These are phyloP conservation scores for Castanea mollissima DNA, from an alignment of 306 rosid genomes.

Conservation along the genomic window DNA sequence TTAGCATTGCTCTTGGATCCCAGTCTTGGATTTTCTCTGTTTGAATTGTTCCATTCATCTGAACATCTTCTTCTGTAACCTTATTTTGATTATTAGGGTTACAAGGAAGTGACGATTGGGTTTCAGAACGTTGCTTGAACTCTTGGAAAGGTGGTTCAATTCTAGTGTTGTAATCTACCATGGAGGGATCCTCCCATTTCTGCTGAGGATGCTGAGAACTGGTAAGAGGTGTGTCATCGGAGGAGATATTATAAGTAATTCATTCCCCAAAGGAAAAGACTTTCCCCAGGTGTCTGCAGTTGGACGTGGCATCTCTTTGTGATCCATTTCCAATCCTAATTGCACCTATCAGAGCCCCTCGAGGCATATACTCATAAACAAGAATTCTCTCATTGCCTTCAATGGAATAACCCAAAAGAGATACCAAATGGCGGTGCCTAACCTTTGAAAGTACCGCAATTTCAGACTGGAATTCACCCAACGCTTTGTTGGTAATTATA, in stretches of 20 bases:
- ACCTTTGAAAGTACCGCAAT: constrained; percentile 95
- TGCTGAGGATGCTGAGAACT: constrained; percentile 30
- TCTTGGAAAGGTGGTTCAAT: constrained; percentile 56
- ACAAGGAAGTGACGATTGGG: constrained; percentile 26
- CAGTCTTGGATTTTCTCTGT: constrained; percentile 57
- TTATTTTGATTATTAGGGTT: constrained; percentile 29
- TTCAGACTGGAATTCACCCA: constrained; percentile 94
- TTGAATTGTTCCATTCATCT: constrained; percentile 30
- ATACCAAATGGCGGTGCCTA: constrained; percentile 91
- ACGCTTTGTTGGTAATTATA: constrained; percentile 74
- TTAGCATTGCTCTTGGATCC: constrained; percentile 77
- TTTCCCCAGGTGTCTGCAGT: constrained; percentile 51
- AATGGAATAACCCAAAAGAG: constrained; percentile 76
- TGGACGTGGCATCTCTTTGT: too few species aligned
- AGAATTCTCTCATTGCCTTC: constrained; percentile 86
- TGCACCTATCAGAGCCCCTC: constrained; percentile 65
- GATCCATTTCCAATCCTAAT: too few species aligned
- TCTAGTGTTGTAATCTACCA: constrained; percentile 44
- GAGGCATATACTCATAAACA: constrained; percentile 92
- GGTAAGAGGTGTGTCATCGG: constrained; percentile 41
- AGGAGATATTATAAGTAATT: constrained; percentile 34
- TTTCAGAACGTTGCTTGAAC: constrained; percentile 40
- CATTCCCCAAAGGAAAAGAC: constrained; percentile 43
- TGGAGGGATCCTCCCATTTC: constrained; percentile 59
- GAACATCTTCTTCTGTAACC: constrained; percentile 40